These are phyloP conservation scores for Elsinoe batatas DNA, from an alignment of 2,329 filamentous ascomycete genomes.

Conservation along the genomic window DNA sequence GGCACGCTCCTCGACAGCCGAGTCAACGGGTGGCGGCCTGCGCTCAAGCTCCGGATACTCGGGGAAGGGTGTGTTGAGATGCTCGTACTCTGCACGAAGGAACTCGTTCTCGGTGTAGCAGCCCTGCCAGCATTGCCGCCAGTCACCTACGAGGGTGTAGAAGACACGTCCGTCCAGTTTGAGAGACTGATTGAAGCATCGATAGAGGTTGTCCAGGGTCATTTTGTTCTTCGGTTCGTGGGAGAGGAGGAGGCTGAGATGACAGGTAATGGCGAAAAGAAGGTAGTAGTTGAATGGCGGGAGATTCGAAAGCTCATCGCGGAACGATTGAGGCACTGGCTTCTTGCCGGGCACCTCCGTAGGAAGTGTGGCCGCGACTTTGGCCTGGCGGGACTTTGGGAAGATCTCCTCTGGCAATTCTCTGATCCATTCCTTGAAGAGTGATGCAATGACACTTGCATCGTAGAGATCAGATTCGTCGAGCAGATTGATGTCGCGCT, in stretches of 20 bases:
- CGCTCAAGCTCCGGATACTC: conserved; percentile 40
- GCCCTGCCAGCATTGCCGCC: conserved; percentile 94
- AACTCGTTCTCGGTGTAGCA: conserved; percentile 82
- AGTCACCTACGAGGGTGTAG: conserved; percentile 88
- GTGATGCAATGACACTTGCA: conserved; percentile 90
- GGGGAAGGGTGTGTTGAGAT: conserved; percentile 33
- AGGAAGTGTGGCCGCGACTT: conserved; percentile 70
- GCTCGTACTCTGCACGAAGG: conserved; percentile 56
- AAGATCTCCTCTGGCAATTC: conserved; percentile 92
- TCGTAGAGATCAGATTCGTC: conserved; percentile 82
- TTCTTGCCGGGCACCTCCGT: conserved; percentile 66
- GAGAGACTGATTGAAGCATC: conserved; percentile 95
- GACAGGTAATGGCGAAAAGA: conserved; percentile 92
- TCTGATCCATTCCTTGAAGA: conserved; percentile 93
- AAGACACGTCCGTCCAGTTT: conserved; percentile 94
- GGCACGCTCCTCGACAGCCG: conserved; percentile 41
- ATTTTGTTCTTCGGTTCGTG: conserved; percentile 97
- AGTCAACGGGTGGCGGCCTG: conserved; percentile 36
- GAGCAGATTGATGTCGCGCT: conserved; percentile 83
- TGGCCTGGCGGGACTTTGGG: conserved; percentile 71
- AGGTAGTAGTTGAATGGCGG: conserved; percentile 97
- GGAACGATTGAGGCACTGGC: conserved; percentile 68
- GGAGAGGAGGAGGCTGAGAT: conserved; percentile 80
- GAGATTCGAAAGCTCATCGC: conserved; percentile 87
- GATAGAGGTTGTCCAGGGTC: conserved; percentile 91